These are phyloP conservation scores for Termitomyces bulborhizus DNA, from an alignment of 768 basidiomycete species.

Conservation along the genomic window DNA sequence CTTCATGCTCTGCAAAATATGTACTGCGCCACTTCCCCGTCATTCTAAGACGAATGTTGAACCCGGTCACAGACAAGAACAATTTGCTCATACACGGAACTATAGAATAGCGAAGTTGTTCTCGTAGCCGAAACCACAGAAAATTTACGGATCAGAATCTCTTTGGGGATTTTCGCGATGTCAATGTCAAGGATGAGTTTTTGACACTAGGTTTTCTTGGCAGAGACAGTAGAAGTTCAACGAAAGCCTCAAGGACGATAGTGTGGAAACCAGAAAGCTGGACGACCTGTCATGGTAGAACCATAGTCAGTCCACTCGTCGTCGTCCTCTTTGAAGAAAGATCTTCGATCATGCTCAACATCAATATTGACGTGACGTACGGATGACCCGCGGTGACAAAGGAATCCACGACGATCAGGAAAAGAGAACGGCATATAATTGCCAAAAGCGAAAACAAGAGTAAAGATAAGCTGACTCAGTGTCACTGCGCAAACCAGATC, in stretches of 20 bases:
- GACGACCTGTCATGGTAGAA: not conserved
- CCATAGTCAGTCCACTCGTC: not conserved
- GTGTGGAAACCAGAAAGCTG: too few species aligned
- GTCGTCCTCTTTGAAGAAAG: not conserved
- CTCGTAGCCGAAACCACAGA: not conserved
- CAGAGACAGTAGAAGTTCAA: not conserved
- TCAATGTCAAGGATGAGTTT: not conserved
- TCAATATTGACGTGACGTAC: not conserved
- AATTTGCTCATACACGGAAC: not conserved
- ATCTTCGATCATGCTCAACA: not conserved
- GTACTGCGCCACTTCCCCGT: too few species aligned
- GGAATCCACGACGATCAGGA: conserved; percentile 11
- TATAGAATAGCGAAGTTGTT: not conserved
- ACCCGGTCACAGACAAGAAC: too few species aligned
- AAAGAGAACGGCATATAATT: conserved; percentile 14
- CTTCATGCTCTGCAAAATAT: too few species aligned
- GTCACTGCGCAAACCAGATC: not conserved
- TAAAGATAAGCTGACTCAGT: not conserved
- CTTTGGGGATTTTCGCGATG: not conserved
- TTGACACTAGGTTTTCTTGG: not conserved
- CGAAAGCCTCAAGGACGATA: not conserved
- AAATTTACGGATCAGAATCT: not conserved
- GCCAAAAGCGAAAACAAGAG: not conserved
- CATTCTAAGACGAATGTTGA: too few species aligned
- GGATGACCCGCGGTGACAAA: conserved; percentile 11